Base-by-base conservation (phyloP, 805 yeast genomes). In the Metschnikowia cubensis region DNA sequence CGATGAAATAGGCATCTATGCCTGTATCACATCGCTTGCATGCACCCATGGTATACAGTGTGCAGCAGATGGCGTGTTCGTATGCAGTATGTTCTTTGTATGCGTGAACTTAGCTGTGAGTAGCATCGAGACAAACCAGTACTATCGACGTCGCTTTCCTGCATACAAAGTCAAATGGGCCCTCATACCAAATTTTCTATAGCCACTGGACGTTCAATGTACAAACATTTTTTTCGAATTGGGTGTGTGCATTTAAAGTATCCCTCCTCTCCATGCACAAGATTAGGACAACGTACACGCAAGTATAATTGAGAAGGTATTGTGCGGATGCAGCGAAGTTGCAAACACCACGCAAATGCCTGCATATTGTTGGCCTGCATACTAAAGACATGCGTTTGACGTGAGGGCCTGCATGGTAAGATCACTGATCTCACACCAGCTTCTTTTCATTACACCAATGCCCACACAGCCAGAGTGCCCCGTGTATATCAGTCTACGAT, bases 1-100 rank as follows among this genome's bases (percentile, higher is more conserved):
- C 17, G 85, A 84, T 62, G 95, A 87, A 60, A 68, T 83, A 6
- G 25, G 76, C 34, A 74, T 87, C 2, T 87, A 87, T 57, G 42
- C 69, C 0, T 59, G 76, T 1, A 56, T 72, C n/a, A 55, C 62
- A 4, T 43, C 60, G 13, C 51, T 67, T 14, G 57, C 59, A 32
- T 39, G 54, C 21, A 47, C 50, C 14, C 17, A 35, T 36, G 48
- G 53, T 42, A 18, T 59, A 42, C 33, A 50, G 59, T 46, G 50
- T 55, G 55, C 13, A 56, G 63, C 52, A 6, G 60, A 59, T 40
- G 17, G 55, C 11, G 62, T 64, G 41, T 62, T 60, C 46, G 17
- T 60, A 3, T 58, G 56, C 31, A 65, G 59, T 48, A 69, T 47
- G 57, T 50, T 49, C 1, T 66, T 57, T 68, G 83, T 77, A 10